Evolutionary conservation across 768 basidiomycete genomes (phyloP).

Genomic region (Pleurotus giganteus): DNA sequence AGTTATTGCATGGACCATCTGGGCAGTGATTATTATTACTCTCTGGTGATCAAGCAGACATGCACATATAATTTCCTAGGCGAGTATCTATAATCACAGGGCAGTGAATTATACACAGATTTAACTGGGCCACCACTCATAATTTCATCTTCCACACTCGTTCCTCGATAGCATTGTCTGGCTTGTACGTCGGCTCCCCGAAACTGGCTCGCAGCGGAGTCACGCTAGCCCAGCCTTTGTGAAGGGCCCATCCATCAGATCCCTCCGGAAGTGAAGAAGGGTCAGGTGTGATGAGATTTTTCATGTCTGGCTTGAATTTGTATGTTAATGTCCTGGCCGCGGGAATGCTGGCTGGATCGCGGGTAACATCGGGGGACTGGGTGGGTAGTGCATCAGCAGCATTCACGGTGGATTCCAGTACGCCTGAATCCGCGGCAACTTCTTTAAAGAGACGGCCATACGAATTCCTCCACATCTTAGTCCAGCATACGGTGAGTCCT

Average conservation of each 20-base stretch:
- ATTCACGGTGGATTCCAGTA: constrained; percentile 22
- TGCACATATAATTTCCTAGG: too few relatives aligned
- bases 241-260: constrained; percentile 80
- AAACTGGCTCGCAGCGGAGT: constrained; percentile 78
- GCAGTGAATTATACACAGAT: too few relatives aligned
- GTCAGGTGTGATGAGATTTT: constrained; percentile 61
- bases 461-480: constrained; percentile 80
- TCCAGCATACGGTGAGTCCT: constrained; percentile 74
- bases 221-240: constrained; percentile 67
- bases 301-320: constrained; percentile 71
- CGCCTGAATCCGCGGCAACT: constrained; percentile 22
- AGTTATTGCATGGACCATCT: not conserved
- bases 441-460: constrained; percentile 80
- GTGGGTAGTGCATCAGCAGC: constrained; percentile 38
- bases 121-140: constrained; percentile 26
- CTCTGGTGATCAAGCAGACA: not conserved
- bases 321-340: constrained; percentile 49
- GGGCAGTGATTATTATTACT: not conserved
- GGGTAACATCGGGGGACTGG: not conserved
- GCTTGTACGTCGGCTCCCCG: constrained; percentile 51
- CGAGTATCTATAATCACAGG: too few relatives aligned
- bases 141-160: constrained; percentile 58
- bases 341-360: constrained; percentile 20
- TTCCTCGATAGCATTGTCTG: constrained; percentile 26
- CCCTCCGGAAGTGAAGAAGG: constrained; percentile 64